Conservation (phyloP, 1,284 basidiomycete genomes). For the Cryptococcus wingfieldii region DNA sequence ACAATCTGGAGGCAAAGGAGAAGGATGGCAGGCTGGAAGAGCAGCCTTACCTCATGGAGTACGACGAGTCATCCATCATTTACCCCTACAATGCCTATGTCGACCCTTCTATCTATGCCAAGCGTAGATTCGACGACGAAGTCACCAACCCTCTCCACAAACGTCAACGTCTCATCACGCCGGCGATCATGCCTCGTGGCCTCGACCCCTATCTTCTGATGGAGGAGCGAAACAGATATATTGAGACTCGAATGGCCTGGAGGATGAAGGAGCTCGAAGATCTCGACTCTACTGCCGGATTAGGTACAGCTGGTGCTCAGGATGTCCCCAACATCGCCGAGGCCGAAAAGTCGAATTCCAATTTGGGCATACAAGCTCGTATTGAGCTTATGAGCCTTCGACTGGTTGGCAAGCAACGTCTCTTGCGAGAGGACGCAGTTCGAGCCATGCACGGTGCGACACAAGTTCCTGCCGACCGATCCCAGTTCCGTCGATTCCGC, state of each 20-base stretch:
- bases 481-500: conserved; percentile 81
- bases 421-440: conserved; percentile 78
- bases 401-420: conserved; percentile 83
- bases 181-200: conserved; percentile 86
- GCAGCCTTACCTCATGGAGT: conserved; percentile 58
- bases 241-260: conserved; percentile 84
- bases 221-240: conserved; percentile 84
- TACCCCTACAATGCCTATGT: conserved; percentile 95
- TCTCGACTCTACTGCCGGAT: conserved; percentile 75
- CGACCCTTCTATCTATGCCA: conserved; percentile 69
- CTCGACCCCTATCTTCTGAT: conserved; percentile 87
- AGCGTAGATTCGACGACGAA: conserved; percentile 57
- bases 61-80: conserved; percentile 72
- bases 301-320: conserved; percentile 60
- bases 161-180: conserved; percentile 71
- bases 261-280: conserved; percentile 83
- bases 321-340: conserved; percentile 52
- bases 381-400: conserved; percentile 94
- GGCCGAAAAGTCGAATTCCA: conserved; percentile 12
- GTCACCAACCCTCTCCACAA: conserved; percentile 43
- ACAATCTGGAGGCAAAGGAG: conserved; percentile 34
- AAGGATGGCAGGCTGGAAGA: conserved; percentile 12
- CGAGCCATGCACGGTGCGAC: conserved; percentile 84
- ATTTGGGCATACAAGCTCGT: conserved; percentile 64
- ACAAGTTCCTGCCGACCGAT: conserved; percentile 84